Percentiles rank a stretch among this genome's conserved stretches.
Conservation (phyloP, 495 filamentous ascomycete species). For the Corynascus novoguineensis region DNA sequence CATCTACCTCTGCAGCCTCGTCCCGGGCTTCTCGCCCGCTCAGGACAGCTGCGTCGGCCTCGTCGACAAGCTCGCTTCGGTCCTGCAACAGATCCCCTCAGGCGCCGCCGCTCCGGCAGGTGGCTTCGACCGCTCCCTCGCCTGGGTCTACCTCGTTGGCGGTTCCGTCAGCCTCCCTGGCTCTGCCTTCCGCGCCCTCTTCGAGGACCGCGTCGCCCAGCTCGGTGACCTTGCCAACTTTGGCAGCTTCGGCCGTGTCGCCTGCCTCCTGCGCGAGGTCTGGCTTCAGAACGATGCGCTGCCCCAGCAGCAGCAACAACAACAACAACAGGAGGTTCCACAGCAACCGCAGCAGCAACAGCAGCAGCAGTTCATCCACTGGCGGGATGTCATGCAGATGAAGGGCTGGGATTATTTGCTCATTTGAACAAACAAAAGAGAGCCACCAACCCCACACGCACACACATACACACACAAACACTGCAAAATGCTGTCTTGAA, state of each 20-base stretch:
- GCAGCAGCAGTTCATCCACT: constrained; percentile 59
- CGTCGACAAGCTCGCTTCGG: constrained; percentile 63
- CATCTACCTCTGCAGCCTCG: constrained; percentile 90
- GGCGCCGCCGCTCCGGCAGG: too few species aligned
- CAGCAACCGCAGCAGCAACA: too few species aligned
- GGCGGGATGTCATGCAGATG: constrained; percentile 89
- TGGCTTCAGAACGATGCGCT: constrained; percentile 70
- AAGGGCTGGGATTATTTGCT: constrained; percentile 91
- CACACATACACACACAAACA: neutral
- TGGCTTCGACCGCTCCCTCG: constrained; percentile 87
- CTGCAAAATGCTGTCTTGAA: neutral
- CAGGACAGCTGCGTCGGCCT: constrained; percentile 66
- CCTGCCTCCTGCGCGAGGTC: constrained; percentile 69
- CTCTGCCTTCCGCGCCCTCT: constrained; percentile 69
- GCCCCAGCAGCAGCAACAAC: constrained; percentile 12
- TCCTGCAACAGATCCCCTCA: constrained; percentile 71
- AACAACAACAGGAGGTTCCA: constrained; percentile 31
- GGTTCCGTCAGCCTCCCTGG: constrained; percentile 64
- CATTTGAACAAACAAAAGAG: constrained; percentile 46
- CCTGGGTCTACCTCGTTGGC: constrained; percentile 87
- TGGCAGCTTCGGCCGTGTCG: constrained; percentile 79
- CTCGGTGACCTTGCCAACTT: constrained; percentile 71
- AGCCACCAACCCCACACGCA: neutral
- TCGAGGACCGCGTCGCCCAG: constrained; percentile 61
- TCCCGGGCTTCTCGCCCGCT: constrained; percentile 74